Evolutionary conservation across 495 filamentous ascomycete species (phyloP), one percentile per base, ranked within the genome.

Genomic region (Penicillium nucicola): DNA sequence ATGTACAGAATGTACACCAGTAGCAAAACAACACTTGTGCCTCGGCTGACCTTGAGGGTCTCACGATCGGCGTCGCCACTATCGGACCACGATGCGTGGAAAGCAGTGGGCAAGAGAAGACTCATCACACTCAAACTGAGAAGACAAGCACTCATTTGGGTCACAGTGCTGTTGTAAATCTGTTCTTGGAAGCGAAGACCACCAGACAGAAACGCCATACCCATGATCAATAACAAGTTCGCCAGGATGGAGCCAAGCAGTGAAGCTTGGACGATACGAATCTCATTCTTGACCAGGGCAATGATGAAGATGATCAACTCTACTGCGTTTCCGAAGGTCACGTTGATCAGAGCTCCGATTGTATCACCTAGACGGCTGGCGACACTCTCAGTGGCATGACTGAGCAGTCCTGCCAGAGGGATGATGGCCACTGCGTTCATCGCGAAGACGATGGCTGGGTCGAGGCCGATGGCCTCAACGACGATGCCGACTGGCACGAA

Each of bases 151-250:
- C 90, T 96, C 88, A 93, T 96, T 69, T 96, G 89, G 2, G 90
- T 96, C 41, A 95, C 88, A 19, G 89, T 95, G 69, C 83, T 93
- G 68, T 96, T 96, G 71, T 96, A 96, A 52, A 95, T 84, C 83
- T 91, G 91, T 76, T 96, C 91, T 52, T 84, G 86, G 68, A 85
- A 96, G 47, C 89, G 85, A 39, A 96, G 74, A 47, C 91, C 91
- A 58, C 91, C 91, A 31, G 92, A 72, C 30, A 95, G 72, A 65
- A 95, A 95, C 33, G 86, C 86, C 89, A 95, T 92, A 55, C 91
- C 91, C 51, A 95, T 73, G 63, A 96, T 95, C 39, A 96, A 78
- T 11, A 96, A 77, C 35, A 96, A 67, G 57, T 96, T 95, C 31
- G 88, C 87, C 42, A 96, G 75, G 55, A 96, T 95, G 0, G 90